Evolutionary conservation across 176 grass and related monocot genomes (phyloP).

Genomic region (Olyra latifolia): DNA sequence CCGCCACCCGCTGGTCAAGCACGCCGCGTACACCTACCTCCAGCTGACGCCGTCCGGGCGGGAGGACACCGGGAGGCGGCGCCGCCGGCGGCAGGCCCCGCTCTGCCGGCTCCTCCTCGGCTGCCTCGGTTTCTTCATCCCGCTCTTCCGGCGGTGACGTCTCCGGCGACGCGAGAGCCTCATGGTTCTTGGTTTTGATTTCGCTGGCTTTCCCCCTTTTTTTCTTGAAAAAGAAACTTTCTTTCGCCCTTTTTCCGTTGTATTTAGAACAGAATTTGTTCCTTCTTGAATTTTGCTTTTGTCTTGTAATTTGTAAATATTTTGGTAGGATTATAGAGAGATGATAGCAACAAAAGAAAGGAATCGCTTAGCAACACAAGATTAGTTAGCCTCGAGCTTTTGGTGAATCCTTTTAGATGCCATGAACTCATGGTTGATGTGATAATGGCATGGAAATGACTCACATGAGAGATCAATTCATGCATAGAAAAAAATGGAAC

Average conservation of each 20-base stretch:
- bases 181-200: not conserved
- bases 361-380: not conserved
- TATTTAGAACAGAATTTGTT: slow-evolving; percentile 15
- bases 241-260: not conserved
- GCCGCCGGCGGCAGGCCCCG: not conserved
- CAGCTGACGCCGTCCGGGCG: slow-evolving; percentile 52
- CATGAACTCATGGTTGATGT: not conserved
- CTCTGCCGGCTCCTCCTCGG: slow-evolving; percentile 27
- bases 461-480: not conserved
- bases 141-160: slow-evolving; percentile 35
- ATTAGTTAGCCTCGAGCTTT: not conserved
- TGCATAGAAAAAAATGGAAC: not conserved
- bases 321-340: slow-evolving; percentile 1
- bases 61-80: slow-evolving; percentile 3
- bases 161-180: slow-evolving; percentile 20
- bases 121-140: slow-evolving; percentile 45
- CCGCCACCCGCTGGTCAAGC: slow-evolving; percentile 75
- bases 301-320: slow-evolving; percentile 30
- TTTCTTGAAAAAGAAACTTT: not conserved
- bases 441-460: not conserved
- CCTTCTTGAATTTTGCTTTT: not conserved
- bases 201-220: not conserved
- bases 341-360: slow-evolving; percentile 11
- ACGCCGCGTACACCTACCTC: slow-evolving; percentile 75
- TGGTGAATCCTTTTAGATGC: not conserved